A percentile compares a stretch with the other conserved stretches of the same genome.
Conservation (phyloP, 1,139 yeast genomes). For the Pneumocystis wakefieldiae region DNA sequence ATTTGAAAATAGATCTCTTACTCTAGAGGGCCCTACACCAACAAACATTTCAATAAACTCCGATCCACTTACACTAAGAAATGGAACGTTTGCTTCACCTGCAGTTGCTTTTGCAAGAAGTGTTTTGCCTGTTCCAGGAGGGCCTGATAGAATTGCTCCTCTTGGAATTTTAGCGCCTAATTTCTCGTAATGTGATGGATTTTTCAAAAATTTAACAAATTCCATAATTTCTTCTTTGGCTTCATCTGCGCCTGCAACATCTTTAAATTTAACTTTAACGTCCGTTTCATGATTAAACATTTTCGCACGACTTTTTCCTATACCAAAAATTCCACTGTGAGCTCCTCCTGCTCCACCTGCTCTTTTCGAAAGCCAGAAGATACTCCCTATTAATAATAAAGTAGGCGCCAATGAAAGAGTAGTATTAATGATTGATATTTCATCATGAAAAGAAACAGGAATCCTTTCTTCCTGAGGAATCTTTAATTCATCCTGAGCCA, state of each 20-base stretch:
- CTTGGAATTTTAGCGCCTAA: constrained; percentile 95
- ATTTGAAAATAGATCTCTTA: constrained; percentile 79
- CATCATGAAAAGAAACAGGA: constrained; percentile 68
- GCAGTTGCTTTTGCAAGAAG: constrained; percentile 96
- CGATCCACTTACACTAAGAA: constrained; percentile 89
- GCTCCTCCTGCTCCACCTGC: constrained; percentile 38
- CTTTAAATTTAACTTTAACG: constrained; percentile 72
- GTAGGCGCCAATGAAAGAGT: constrained; percentile 75
- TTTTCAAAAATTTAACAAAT: constrained; percentile 79
- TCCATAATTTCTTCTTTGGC: constrained; percentile 98
- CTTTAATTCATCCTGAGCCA: constrained; percentile 53
- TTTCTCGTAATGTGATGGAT: constrained; percentile 76
- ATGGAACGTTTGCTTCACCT: constrained; percentile 97
- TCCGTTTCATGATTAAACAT: constrained; percentile 85
- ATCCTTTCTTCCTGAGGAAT: constrained; percentile 52
- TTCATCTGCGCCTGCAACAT: constrained; percentile 94
- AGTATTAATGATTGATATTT: constrained; percentile 48
- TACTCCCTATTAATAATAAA: constrained; percentile 65
- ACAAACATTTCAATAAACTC: constrained; percentile 98
- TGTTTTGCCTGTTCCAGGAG: constrained; percentile 99
- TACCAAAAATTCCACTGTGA: constrained; percentile 39
- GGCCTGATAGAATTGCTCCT: constrained; percentile 93
- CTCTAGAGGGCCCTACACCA: constrained; percentile 97
- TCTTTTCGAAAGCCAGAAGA: constrained; percentile 52
- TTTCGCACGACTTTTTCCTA: constrained; percentile 39